A percentile compares a stretch with the other conserved stretches of the same genome.
Conservation (phyloP, 768 basidiomycete genomes). For the Hortiboletus campestris region DNA sequence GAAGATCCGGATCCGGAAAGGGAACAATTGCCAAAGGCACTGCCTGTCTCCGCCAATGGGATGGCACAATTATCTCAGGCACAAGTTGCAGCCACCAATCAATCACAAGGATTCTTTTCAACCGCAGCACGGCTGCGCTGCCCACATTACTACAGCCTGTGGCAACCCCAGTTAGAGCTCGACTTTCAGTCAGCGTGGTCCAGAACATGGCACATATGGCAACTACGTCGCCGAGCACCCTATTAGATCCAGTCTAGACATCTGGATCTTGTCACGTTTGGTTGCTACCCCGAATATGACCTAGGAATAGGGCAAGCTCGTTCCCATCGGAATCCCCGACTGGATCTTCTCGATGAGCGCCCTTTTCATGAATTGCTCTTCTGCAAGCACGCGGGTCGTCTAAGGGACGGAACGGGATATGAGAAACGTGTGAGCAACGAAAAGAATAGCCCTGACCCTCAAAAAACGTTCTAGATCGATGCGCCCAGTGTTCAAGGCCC, state of each 20-base stretch:
- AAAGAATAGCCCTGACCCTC: slow-evolving; percentile 54
- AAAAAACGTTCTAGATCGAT: slow-evolving; percentile 95
- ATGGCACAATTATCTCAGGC: slow-evolving; percentile 25
- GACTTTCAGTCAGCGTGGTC: slow-evolving; percentile 22
- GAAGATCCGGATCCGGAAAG: slow-evolving; percentile 33
- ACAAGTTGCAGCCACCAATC: slow-evolving; percentile 28
- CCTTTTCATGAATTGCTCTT: slow-evolving; percentile 97
- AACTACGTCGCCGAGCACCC: slow-evolving; percentile 37
- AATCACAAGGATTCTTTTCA: slow-evolving; percentile 21
- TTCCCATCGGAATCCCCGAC: slow-evolving; percentile 52
- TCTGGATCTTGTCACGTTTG: slow-evolving; percentile 24
- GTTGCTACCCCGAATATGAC: slow-evolving; percentile 38
- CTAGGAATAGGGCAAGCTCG: slow-evolving; percentile 37
- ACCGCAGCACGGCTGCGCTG: slow-evolving; percentile 25
- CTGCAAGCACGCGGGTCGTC: slow-evolving; percentile 83
- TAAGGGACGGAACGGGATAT: slow-evolving; percentile 32
- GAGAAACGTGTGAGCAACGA: slow-evolving; percentile 15
- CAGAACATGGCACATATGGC: slow-evolving; percentile 37
- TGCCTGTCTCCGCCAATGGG: slow-evolving; percentile 26
- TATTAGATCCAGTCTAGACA: slow-evolving; percentile 24
- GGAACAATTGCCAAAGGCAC: slow-evolving; percentile 30
- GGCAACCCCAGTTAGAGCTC: slow-evolving; percentile 26
- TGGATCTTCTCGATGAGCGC: slow-evolving; percentile 92
- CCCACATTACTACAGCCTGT: slow-evolving; percentile 10
- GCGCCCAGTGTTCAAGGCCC: slow-evolving; percentile 86